Conservation (phyloP, 148 eudicot species). For the Polygonum maritimum region DNA sequence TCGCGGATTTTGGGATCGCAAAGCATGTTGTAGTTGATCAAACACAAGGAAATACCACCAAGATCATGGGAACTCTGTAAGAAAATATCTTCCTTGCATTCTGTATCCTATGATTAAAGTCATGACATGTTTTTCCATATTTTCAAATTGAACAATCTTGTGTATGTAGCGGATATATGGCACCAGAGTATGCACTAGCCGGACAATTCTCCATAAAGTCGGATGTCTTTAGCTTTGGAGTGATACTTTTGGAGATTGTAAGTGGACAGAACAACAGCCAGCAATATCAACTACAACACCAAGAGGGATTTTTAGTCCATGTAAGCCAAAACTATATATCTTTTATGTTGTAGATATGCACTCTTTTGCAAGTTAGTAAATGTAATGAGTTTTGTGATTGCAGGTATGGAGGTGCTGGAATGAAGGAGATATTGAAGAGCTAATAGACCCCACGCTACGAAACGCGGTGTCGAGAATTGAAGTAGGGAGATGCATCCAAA, state of each 20-base stretch:
- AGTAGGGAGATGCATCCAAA: slow-evolving; percentile 4
- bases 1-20: slow-evolving; percentile 13
- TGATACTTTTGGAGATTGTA: slow-evolving; percentile 6
- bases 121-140: background rate
- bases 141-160: background rate
- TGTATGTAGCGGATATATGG: background rate
- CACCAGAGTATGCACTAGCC: background rate
- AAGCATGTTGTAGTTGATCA: slow-evolving; percentile 7
- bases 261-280: background rate
- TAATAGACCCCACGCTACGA: background rate
- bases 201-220: background rate
- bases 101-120: background rate
- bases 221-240: slow-evolving; percentile 6
- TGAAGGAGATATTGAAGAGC: slow-evolving; percentile 7
- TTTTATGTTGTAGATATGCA: background rate
- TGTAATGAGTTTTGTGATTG: background rate
- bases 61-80: slow-evolving; percentile 14
- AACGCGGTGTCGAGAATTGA: background rate
- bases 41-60: slow-evolving; percentile 11
- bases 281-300: background rate
- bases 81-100: background rate
- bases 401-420: background rate
- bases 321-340: background rate
- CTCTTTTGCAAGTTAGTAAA: background rate
- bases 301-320: background rate